A percentile compares a stretch with the other conserved stretches of the same genome.
phyloP scores from a whole-genome alignment of 371 early-diverging fungal species.

The Syncephalastrum contaminatum region DNA sequence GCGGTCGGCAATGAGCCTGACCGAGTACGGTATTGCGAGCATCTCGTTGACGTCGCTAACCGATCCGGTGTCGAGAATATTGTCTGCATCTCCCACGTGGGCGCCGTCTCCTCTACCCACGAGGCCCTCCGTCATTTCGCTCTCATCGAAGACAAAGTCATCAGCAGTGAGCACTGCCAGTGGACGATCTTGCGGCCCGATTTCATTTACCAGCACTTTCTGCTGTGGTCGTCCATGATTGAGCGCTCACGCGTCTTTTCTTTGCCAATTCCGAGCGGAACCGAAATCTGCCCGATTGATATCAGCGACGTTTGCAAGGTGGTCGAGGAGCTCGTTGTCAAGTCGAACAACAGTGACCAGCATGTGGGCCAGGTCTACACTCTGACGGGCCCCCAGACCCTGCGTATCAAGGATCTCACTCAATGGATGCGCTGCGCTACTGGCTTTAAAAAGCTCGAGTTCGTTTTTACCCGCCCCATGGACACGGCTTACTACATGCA shows the following conservation, averaged over 20 bases:
- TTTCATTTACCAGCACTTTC: conserved; percentile 42
- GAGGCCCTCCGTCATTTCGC: conserved; percentile 30
- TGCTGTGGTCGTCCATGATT: conserved; percentile 29
- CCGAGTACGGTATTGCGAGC: conserved; percentile 27
- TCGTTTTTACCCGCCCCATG: conserved; percentile 28
- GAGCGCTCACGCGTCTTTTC: conserved; percentile 22
- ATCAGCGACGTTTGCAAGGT: conserved; percentile 34
- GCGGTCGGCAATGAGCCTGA: conserved; percentile 33
- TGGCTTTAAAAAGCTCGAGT: conserved; percentile 18
- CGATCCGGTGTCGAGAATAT: conserved; percentile 40
- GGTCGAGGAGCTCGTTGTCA: conserved; percentile 16
- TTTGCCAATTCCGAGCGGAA: conserved; percentile 23
- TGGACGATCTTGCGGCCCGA: conserved; percentile 49
- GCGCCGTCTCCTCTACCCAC: conserved; percentile 31
- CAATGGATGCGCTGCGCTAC: conserved; percentile 25
- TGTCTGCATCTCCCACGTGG: conserved; percentile 42
- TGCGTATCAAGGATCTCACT: conserved; percentile 26
- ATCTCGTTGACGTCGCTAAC: conserved; percentile 27
- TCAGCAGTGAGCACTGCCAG: conserved; percentile 24
- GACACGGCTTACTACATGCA: conserved; percentile 33
- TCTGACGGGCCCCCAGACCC: conserved; percentile 33
- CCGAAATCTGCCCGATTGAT: conserved; percentile 41
- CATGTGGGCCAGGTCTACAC: conserved; percentile 40
- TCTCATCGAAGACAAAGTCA: conserved; percentile 37
- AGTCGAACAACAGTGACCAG: conserved; percentile 15